phyloP scores from a whole-genome alignment of 371 early-diverging fungal species.

The Paramicrosporidium saccamoebae region DNA sequence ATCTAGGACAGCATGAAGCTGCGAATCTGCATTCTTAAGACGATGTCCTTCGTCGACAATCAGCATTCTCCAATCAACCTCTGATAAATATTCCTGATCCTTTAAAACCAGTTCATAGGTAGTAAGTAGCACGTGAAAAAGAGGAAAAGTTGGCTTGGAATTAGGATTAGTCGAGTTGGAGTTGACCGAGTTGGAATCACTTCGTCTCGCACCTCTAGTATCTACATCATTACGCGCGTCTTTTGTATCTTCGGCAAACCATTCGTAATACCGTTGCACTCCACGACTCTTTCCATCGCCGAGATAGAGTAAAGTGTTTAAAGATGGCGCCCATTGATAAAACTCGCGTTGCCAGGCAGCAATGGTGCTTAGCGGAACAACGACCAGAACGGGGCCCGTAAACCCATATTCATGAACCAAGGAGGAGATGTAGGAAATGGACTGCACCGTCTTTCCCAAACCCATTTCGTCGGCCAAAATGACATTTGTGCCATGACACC shows the following conservation, averaged over 20 bases:
- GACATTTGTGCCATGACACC: slow-evolving; percentile 79
- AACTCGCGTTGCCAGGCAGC: slow-evolving; percentile 80
- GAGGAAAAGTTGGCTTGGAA: slow-evolving; percentile 1
- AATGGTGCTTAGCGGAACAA: slow-evolving; percentile 78
- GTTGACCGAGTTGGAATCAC: too few species aligned
- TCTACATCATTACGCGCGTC: background rate
- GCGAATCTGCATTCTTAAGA: slow-evolving; percentile 55
- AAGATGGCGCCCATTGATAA: slow-evolving; percentile 65
- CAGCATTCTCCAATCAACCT: slow-evolving; percentile 44
- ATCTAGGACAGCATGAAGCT: slow-evolving; percentile 39
- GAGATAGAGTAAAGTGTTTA: slow-evolving; percentile 60
- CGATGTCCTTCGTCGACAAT: slow-evolving; percentile 76
- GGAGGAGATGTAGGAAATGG: slow-evolving; percentile 77
- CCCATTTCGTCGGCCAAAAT: slow-evolving; percentile 87
- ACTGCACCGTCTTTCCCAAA: slow-evolving; percentile 95
- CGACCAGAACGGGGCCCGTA: slow-evolving; percentile 77
- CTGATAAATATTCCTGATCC: slow-evolving; percentile 35
- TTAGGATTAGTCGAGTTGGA: background rate
- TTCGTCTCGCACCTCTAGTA: too few species aligned
- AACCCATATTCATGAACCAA: slow-evolving; percentile 45
- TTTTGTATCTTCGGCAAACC: slow-evolving; percentile 13
- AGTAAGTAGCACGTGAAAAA: slow-evolving; percentile 65
- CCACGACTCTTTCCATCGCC: slow-evolving; percentile 48
- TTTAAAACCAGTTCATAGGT: slow-evolving; percentile 79
- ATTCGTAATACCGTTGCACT: slow-evolving; percentile 64